Evolutionary conservation across 2,329 filamentous ascomycete species (phyloP).

Genomic region (Cercospora brassicicola): DNA sequence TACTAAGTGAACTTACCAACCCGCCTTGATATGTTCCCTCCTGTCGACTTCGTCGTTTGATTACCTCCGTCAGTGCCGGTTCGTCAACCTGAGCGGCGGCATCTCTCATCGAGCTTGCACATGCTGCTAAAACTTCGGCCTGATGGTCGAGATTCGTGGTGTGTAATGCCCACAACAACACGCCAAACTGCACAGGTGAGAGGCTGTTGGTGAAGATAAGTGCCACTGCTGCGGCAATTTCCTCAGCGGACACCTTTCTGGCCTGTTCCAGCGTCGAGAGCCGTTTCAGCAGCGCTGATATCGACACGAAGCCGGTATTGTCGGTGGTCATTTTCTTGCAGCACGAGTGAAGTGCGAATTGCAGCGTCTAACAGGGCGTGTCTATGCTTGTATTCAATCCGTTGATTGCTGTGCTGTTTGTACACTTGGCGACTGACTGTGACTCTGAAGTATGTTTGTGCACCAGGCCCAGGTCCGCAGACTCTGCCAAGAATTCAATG

Average conservation of each 20-base stretch:
- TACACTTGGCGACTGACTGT: not conserved
- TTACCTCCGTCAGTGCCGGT: constrained; percentile 59
- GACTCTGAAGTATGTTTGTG: not conserved
- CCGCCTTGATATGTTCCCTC: constrained; percentile 80
- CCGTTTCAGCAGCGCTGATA: constrained; percentile 71
- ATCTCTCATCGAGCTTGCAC: constrained; percentile 78
- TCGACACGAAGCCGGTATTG: constrained; percentile 45
- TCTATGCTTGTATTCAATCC: not conserved
- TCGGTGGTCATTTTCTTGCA: constrained; percentile 20
- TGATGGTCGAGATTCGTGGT: constrained; percentile 83
- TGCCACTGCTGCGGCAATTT: constrained; percentile 87
- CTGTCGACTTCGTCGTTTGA: constrained; percentile 60
- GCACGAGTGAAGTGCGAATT: not conserved
- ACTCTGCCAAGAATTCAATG: not conserved
- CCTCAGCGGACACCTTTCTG: constrained; percentile 63
- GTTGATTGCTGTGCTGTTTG: not conserved
- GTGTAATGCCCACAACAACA: constrained; percentile 85
- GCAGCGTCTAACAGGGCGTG: not conserved
- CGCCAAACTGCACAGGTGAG: constrained; percentile 82
- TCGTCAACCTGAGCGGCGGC: constrained; percentile 73
- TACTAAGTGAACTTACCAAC: constrained; percentile 61
- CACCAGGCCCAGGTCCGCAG: not conserved
- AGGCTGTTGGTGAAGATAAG: constrained; percentile 89
- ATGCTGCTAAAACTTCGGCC: constrained; percentile 81
- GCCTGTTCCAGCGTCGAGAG: constrained; percentile 55